Evolutionary conservation across 805 yeast species (phyloP).

Genomic region (Monosporozyma yasuniensis): DNA sequence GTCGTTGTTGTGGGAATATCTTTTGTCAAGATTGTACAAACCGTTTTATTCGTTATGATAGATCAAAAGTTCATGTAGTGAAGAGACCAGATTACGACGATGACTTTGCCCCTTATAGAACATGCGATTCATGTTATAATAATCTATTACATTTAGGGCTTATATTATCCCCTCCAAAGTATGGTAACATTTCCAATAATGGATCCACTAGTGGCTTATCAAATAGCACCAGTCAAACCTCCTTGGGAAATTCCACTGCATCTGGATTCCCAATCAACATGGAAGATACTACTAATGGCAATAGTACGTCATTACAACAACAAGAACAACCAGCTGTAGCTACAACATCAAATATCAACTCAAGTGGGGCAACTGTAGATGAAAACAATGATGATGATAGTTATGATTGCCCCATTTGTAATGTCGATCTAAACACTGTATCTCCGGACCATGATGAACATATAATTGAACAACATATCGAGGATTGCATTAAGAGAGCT

Average conservation of each 20-base stretch:
- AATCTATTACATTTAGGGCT: slow-evolving; percentile 32
- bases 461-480: slow-evolving; percentile 57
- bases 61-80: slow-evolving; percentile 20
- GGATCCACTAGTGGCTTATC: neutral
- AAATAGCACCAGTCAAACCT: neutral
- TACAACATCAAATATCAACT: neutral
- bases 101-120: slow-evolving; percentile 7
- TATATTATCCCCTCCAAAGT: neutral
- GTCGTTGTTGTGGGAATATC: slow-evolving; percentile 60
- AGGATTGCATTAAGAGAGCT: slow-evolving; percentile 51
- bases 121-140: slow-evolving; percentile 7
- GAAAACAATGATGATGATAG: slow-evolving; percentile 5
- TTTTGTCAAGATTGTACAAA: slow-evolving; percentile 39
- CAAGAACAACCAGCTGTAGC: neutral
- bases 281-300: neutral
- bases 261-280: slow-evolving; percentile 2
- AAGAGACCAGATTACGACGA: slow-evolving; percentile 11
- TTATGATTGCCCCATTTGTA: slow-evolving; percentile 35
- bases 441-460: slow-evolving; percentile 9
- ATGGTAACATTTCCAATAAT: slow-evolving; percentile 9
- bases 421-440: slow-evolving; percentile 6
- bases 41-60: slow-evolving; percentile 23
- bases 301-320: neutral
- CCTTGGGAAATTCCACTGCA: neutral
- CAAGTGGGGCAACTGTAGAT: neutral